phyloP scores from a whole-genome alignment of 768 basidiomycete genomes.

The Coprinellus micaceus region DNA sequence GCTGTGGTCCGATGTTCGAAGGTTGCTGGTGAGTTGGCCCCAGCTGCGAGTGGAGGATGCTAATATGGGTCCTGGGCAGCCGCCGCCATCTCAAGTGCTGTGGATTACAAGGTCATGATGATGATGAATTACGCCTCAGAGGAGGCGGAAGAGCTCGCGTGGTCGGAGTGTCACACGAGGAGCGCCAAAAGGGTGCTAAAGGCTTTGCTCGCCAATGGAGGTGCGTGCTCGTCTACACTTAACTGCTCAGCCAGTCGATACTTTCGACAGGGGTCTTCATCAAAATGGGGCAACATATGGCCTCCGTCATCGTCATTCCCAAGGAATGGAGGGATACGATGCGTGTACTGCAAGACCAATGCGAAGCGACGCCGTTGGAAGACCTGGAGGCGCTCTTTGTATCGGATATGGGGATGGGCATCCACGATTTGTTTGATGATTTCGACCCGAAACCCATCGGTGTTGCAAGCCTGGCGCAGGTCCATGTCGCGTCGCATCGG shows the following conservation, averaged over 20 bases:
- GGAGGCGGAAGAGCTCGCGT: slow-evolving; percentile 48
- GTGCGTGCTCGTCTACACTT: slow-evolving; percentile 36
- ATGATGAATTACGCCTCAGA: slow-evolving; percentile 47
- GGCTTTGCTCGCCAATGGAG: slow-evolving; percentile 88
- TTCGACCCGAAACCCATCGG: slow-evolving; percentile 89
- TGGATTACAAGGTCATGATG: slow-evolving; percentile 74
- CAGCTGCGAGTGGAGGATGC: background rate
- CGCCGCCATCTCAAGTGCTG: slow-evolving; percentile 57
- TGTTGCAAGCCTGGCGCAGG: slow-evolving; percentile 94
- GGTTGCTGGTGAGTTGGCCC: slow-evolving; percentile 56
- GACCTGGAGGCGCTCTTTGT: slow-evolving; percentile 74
- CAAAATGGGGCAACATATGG: slow-evolving; percentile 87
- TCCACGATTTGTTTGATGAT: slow-evolving; percentile 75
- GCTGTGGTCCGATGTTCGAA: slow-evolving; percentile 78
- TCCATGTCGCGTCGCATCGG: slow-evolving; percentile 77
- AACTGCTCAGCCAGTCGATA: background rate
- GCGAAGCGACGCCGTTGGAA: slow-evolving; percentile 81
- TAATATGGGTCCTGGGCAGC: slow-evolving; percentile 32
- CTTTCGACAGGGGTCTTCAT: slow-evolving; percentile 65
- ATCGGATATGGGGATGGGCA: slow-evolving; percentile 69
- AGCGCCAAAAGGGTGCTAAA: slow-evolving; percentile 76
- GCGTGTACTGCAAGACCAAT: slow-evolving; percentile 80
- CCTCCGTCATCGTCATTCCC: slow-evolving; percentile 54
- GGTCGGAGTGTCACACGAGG: slow-evolving; percentile 77
- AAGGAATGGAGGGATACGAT: slow-evolving; percentile 51